phyloP scores from a whole-genome alignment of 257 asterid species.

The Agastache rugosa region DNA sequence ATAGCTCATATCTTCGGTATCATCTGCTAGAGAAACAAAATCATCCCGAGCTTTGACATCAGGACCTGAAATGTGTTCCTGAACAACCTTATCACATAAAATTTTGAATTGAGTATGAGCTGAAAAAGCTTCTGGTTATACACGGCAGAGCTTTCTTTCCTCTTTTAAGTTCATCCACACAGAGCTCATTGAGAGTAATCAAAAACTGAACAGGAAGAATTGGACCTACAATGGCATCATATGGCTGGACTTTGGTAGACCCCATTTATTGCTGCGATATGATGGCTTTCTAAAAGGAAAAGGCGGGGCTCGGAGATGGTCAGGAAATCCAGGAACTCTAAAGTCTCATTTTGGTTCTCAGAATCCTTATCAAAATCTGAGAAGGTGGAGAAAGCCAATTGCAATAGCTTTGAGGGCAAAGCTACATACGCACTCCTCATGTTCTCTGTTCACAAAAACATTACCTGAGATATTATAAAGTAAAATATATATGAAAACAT shows the following conservation, averaged over 20 bases:
- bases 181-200: constrained; percentile 53
- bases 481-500: too few relatives aligned
- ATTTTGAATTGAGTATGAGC: constrained; percentile 47
- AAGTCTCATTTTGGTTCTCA: constrained; percentile 36
- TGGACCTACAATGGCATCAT: constrained; percentile 50
- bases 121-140: constrained; percentile 51
- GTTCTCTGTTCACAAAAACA: too few relatives aligned
- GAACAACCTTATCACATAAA: constrained; percentile 51
- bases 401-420: constrained; percentile 54
- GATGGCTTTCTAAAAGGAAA: constrained; percentile 59
- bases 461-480: too few relatives aligned
- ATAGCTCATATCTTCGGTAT: constrained; percentile 45
- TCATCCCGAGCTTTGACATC: constrained; percentile 39
- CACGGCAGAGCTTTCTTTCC: constrained; percentile 32
- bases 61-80: constrained; percentile 41
- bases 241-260: constrained; percentile 49
- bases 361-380: constrained; percentile 39
- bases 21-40: constrained; percentile 66
- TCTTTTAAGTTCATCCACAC: constrained; percentile 43
- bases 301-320: constrained; percentile 45
- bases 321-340: constrained; percentile 54
- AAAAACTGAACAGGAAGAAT: constrained; percentile 62
- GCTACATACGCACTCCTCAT: constrained; percentile 52
- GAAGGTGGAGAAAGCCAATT: constrained; percentile 51
- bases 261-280: constrained; percentile 51